A percentile compares a stretch with the other conserved stretches of the same genome.
These are phyloP conservation scores for Lentinula sp. DNA, from an alignment of 768 basidiomycete genomes.

Conservation along the genomic window DNA sequence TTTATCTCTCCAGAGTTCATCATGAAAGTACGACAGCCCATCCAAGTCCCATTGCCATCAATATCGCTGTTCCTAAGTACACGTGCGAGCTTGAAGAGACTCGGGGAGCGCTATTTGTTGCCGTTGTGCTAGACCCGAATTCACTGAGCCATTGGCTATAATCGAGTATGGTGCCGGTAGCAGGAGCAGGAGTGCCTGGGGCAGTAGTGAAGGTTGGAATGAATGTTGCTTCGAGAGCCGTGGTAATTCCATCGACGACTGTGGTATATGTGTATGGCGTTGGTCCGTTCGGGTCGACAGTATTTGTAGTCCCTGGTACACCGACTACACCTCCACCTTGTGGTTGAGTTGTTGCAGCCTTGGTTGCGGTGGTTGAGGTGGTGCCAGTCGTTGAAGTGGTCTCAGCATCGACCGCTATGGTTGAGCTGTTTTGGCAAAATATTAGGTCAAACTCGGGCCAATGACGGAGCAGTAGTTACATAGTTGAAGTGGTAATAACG, in stretches of 20 bases:
- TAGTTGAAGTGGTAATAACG: neutral
- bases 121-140: neutral
- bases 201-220: slow-evolving; percentile 4
- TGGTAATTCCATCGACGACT: slow-evolving; percentile 1
- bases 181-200: neutral
- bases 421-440: neutral
- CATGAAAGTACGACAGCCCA: neutral
- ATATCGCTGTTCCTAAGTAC: neutral
- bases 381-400: neutral
- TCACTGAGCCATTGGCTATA: slow-evolving; percentile 5
- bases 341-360: neutral
- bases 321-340: slow-evolving; percentile 3
- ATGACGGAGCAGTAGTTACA: neutral
- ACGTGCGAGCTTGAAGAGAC: neutral
- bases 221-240: slow-evolving; percentile 1
- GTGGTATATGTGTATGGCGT: slow-evolving; percentile 10
- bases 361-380: neutral
- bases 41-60: neutral
- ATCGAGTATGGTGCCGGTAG: slow-evolving; percentile 3
- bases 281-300: neutral
- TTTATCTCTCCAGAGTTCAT: neutral
- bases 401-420: neutral
- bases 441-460: neutral
- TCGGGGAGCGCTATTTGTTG: neutral
- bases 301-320: neutral